Conservation (phyloP, 176 grass and related monocot genomes). For the Tillandsia fasciculata region DNA sequence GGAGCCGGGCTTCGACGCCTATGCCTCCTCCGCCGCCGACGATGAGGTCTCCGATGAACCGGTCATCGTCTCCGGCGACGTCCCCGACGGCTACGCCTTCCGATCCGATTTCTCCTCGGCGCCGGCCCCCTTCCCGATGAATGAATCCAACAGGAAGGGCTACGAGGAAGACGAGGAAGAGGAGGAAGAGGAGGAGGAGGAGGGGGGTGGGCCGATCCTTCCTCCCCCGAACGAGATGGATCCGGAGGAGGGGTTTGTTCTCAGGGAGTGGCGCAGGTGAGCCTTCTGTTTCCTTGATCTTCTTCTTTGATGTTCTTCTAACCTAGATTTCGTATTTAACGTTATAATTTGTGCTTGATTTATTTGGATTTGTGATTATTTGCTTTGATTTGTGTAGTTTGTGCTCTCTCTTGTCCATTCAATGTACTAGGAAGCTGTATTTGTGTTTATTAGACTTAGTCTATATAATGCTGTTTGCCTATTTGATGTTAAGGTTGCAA, state of each 20-base stretch:
- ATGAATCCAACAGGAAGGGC: conserved; percentile 31
- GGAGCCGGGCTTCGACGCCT: conserved; percentile 5
- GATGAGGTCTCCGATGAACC: background rate
- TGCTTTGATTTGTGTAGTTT: background rate
- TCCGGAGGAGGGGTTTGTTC: conserved; percentile 63
- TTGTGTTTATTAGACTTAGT: background rate
- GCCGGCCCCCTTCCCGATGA: conserved; percentile 42
- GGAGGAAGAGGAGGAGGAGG: conserved; percentile 28
- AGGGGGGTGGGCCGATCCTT: conserved; percentile 44
- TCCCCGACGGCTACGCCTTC: conserved; percentile 2
- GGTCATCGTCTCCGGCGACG: conserved; percentile 11
- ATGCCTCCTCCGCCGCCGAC: conserved; percentile 1
- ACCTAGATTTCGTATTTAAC: background rate
- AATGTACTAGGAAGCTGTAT: background rate
- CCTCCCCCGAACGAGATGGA: conserved; percentile 63
- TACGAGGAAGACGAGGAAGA: conserved; percentile 23
- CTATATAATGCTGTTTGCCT: background rate
- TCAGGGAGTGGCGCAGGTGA: conserved; percentile 88
- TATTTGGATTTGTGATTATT: background rate
- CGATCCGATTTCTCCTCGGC: background rate
- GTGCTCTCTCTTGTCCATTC: background rate
- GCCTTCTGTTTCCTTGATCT: conserved; percentile 14
- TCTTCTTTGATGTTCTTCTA: background rate
- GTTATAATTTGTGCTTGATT: background rate
- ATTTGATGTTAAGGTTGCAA: too few relatives aligned